Percentiles rank a stretch among this genome's conserved stretches.
Evolutionary conservation across 371 early-diverging fungal genomes (phyloP).

Genomic region (Conidiobolus incongruus): DNA sequence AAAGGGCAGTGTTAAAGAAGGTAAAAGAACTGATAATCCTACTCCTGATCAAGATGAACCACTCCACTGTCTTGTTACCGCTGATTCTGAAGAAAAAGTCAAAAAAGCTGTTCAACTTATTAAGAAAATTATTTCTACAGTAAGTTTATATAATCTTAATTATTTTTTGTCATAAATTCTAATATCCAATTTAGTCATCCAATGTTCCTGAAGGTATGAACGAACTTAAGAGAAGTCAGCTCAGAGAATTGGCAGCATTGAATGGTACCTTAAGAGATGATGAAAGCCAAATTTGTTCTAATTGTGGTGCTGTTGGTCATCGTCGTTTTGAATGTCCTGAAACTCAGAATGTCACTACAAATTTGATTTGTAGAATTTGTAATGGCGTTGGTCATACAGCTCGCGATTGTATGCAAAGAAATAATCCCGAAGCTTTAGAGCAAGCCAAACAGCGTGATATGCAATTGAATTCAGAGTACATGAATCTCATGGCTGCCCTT

Average conservation of each 20-base stretch:
- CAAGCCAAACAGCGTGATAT: slow-evolving; percentile 50
- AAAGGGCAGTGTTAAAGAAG: slow-evolving; percentile 92
- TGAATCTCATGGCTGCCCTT: slow-evolving; percentile 74
- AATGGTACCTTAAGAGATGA: slow-evolving; percentile 93
- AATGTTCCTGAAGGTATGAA: slow-evolving; percentile 85
- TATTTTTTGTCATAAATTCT: background rate
- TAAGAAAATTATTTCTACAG: slow-evolving; percentile 79
- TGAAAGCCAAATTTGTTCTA: slow-evolving; percentile 78
- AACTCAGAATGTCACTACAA: slow-evolving; percentile 49
- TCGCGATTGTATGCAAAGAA: slow-evolving; percentile 57
- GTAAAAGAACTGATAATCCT: slow-evolving; percentile 35
- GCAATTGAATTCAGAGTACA: slow-evolving; percentile 70
- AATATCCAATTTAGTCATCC: slow-evolving; percentile 28
- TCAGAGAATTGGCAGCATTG: slow-evolving; percentile 80
- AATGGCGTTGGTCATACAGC: slow-evolving; percentile 80
- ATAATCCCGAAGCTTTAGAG: slow-evolving; percentile 44
- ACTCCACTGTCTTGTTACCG: slow-evolving; percentile 77
- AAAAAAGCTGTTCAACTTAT: slow-evolving; percentile 62
- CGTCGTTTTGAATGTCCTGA: slow-evolving; percentile 84
- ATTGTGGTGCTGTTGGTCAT: slow-evolving; percentile 85
- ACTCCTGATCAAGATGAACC: slow-evolving; percentile 70
- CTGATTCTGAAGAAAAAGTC: slow-evolving; percentile 76
- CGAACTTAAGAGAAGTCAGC: slow-evolving; percentile 76
- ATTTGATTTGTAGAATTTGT: slow-evolving; percentile 74
- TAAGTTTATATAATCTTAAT: slow-evolving; percentile 13